Evolutionary conservation across 2,329 filamentous ascomycete species (phyloP), one percentile per base, ranked within the genome.

Genomic region (Exophiala phaeomuriformis): DNA sequence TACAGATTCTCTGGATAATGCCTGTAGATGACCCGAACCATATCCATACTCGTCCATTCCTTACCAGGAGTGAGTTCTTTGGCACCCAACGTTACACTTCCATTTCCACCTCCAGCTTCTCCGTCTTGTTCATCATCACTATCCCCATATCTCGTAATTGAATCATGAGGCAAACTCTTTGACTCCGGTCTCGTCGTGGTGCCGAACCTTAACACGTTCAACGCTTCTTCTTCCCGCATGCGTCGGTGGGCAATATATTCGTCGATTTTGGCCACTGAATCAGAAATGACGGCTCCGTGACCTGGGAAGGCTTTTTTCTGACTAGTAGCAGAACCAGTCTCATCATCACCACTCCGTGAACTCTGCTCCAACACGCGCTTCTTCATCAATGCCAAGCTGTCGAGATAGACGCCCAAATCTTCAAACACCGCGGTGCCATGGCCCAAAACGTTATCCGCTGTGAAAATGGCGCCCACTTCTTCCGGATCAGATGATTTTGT

Each of bases 381-480:
- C 41, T 61, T 58, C 88, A 95, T 93, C 59, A 76, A 76, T 37
- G 81, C 75, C 8, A 95, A 73, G 55, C 82, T 88, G 19, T 68
- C 65, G 58, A 94, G 73, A 66, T 94, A 95, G 0, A 73, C 71
- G 1, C 72, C 68, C 5, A 95, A 75, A 59, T 93, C 81, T 67
- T 94, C 88, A 61, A 94, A 94, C 0, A 93, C 88, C 2, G 86
- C 83, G 1, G 88, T 94, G 8, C 89, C 89, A 56, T 95, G 87
- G 1, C 90, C 90, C 1, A 95, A 77, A 1, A 95, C 85, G 66
- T 91, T 94, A 69, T 95, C 90, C 4, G 85, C 90, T 0, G 89
- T 94, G 68, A 95, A 93, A 72, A 95, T 82, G 39, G 87, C 84
- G 62, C 88, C 78, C 64, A 95, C 78, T 62, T 94, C 87, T 4